phyloP scores from a whole-genome alignment of 208 protist genomes.

The Trichomonas tenax region DNA sequence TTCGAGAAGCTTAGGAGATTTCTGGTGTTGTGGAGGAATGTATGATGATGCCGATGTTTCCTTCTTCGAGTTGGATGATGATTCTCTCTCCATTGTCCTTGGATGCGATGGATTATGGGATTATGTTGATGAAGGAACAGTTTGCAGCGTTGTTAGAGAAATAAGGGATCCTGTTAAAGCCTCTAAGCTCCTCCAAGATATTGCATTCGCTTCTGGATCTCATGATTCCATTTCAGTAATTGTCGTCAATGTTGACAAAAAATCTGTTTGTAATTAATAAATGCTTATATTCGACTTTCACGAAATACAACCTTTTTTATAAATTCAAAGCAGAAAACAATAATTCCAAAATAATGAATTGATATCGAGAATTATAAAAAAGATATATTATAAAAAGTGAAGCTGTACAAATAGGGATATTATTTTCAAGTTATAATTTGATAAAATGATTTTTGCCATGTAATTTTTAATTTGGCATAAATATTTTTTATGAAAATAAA shows the following conservation, averaged over 20 bases:
- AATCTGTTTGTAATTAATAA: neutral
- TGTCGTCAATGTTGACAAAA: neutral
- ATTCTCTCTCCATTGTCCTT: neutral
- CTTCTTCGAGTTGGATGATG: neutral
- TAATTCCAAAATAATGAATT: too few species aligned
- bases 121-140: neutral
- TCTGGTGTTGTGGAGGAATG: constrained; percentile 14
- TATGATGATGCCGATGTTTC: neutral
- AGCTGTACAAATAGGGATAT: too few species aligned
- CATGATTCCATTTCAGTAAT: neutral
- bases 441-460: too few species aligned
- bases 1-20: neutral
- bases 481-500: too few species aligned
- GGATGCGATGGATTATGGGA: constrained; percentile 9
- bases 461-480: too few species aligned
- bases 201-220: neutral
- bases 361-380: too few species aligned
- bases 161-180: neutral
- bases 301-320: too few species aligned
- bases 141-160: neutral
- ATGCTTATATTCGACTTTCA: too few species aligned
- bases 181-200: neutral
- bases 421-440: too few species aligned
- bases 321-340: too few species aligned
- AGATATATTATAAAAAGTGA: too few species aligned